phyloP scores from a whole-genome alignment of 495 filamentous ascomycete genomes.

The Ascobolus immersus region DNA sequence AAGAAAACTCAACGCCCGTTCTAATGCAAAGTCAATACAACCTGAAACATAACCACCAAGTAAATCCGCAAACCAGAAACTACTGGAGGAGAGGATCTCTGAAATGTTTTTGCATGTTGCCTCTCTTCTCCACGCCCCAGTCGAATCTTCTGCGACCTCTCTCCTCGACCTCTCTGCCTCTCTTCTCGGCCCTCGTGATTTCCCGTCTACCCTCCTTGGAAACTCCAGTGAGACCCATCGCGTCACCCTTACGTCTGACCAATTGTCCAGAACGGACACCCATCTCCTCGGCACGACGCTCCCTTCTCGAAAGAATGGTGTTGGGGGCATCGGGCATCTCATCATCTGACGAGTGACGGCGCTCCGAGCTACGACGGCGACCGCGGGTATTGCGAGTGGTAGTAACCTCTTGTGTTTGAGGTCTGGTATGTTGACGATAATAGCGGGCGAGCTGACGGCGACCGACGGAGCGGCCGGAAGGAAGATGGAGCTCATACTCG shows the following conservation, averaged over 20 bases:
- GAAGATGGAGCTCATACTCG: slow-evolving; percentile 85
- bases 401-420: no score
- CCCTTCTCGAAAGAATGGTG: no score
- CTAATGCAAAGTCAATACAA: no score
- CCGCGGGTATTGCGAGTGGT: slow-evolving; percentile 58
- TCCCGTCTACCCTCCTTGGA: slow-evolving; percentile 42
- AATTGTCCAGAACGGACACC: no score
- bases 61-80: neutral
- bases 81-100: slow-evolving; percentile 25
- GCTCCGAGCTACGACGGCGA: slow-evolving; percentile 38
- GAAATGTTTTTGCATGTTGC: slow-evolving; percentile 56
- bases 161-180: slow-evolving; percentile 34
- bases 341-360: no score
- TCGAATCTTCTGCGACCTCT: slow-evolving; percentile 31
- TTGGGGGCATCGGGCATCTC: slow-evolving; percentile 16
- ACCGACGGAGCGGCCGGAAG: slow-evolving; percentile 66
- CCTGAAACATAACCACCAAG: no score
- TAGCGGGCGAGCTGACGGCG: slow-evolving; percentile 67
- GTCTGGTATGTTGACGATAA: slow-evolving; percentile 65
- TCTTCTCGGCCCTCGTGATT: slow-evolving; percentile 35
- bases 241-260: no score
- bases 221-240: slow-evolving; percentile 45
- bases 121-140: slow-evolving; percentile 35
- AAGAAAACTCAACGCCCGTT: no score
- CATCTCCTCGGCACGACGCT: no score